A percentile compares a stretch with the other conserved stretches of the same genome.
Conservation (phyloP, 768 basidiomycete species). For the Astraeus odoratus region DNA sequence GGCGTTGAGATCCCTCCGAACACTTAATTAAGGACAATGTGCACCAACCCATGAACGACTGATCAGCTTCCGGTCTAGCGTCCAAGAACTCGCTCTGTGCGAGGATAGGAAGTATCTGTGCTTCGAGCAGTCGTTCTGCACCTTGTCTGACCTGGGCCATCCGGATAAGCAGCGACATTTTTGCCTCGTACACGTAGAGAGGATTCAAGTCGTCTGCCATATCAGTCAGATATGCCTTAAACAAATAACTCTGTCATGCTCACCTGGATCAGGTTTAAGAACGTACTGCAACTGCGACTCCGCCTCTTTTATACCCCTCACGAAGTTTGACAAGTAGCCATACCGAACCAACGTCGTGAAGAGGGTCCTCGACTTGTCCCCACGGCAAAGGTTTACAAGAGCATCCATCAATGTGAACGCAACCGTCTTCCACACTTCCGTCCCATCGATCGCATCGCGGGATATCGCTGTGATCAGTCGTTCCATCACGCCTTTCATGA, state of each 20-base stretch:
- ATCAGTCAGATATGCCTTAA: background rate
- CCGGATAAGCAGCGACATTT: constrained; percentile 83
- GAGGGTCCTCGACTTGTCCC: constrained; percentile 61
- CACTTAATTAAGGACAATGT: too few species aligned
- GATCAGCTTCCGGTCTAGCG: constrained; percentile 75
- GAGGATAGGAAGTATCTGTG: constrained; percentile 64
- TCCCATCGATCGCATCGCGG: constrained; percentile 90
- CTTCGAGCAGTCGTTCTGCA: constrained; percentile 78
- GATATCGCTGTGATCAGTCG: constrained; percentile 65
- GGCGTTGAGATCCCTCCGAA: too few species aligned
- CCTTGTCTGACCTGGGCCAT: constrained; percentile 79
- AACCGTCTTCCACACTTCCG: constrained; percentile 95
- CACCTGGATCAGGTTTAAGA: constrained; percentile 87
- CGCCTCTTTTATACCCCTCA: constrained; percentile 76
- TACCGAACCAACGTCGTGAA: constrained; percentile 55
- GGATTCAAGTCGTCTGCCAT: constrained; percentile 77
- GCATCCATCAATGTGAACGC: constrained; percentile 88
- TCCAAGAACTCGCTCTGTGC: constrained; percentile 85
- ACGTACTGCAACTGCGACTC: constrained; percentile 69
- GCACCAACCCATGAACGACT: constrained; percentile 68
- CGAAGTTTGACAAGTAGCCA: constrained; percentile 77
- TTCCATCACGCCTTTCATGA: constrained; percentile 66
- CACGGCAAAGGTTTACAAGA: constrained; percentile 61
- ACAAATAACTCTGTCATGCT: constrained; percentile 16
- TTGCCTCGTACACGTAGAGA: constrained; percentile 91